Base-by-base conservation (phyloP, 768 basidiomycete species). In the Auriscalpium microsporum region DNA sequence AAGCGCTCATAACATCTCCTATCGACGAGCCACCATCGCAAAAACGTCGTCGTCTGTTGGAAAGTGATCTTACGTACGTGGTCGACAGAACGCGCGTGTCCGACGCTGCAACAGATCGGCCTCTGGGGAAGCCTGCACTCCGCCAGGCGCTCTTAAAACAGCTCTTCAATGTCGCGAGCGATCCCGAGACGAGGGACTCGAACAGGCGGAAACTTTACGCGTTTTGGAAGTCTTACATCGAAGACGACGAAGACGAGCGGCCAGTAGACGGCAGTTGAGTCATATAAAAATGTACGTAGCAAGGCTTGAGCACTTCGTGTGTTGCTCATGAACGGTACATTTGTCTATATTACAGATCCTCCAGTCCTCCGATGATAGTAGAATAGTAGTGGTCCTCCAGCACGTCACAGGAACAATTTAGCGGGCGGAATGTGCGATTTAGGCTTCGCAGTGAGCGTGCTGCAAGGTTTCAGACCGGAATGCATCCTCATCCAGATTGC, bases 201-300 rank as follows among this genome's bases (percentile, higher is more conserved):
- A 93, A 87, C 68, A 78, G 94, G 62, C 75, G 89, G 69, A 90
- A 81, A 73, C 77, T 97, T 71, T 95, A 94, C 66, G 77, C 77
- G 6, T 68, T 93, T 28, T 95, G 90, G 82, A 87, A 84, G 68
- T 80, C 70, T 16, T 58, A 78, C 36, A 74, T 72, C 48, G 76
- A 73, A 37, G 80, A 79, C 21, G 80, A 78, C 23, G 67, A 68
- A 9, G 62, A 61, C 17, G 72, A 69, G 38, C 19, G 14, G 4
- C 42, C 38, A 8, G 44, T 54, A 10, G 57, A 60, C 37, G 53
- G 38, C 16, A 60, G 53, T 48, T 58, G 52, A 58, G 45, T 28
- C 44, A 16, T n/a, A 11, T 53, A 37, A 36, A 34, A 46, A 16
- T 13, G 21, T 11, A 19, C 34, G n/a, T 47, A 9, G 8, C 16